phyloP scores from a whole-genome alignment of 495 filamentous ascomycete species.

The Hypomontagnella monticulosa region DNA sequence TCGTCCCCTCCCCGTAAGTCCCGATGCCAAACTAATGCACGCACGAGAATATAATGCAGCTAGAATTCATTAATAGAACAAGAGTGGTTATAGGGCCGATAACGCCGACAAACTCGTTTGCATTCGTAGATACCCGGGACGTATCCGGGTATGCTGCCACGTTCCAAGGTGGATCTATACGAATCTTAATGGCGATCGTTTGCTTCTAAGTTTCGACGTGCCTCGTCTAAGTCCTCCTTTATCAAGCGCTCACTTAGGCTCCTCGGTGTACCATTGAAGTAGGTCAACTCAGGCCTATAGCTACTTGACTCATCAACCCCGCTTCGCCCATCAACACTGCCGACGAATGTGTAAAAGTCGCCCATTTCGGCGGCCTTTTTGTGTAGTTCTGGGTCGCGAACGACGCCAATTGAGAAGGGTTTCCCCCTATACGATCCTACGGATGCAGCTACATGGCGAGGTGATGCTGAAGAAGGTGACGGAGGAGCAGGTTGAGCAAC shows the following conservation, averaged over 20 bases:
- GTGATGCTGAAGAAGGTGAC: constrained; percentile 22
- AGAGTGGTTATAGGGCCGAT: constrained; percentile 4
- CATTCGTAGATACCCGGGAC: neutral
- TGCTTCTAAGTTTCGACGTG: constrained; percentile 28
- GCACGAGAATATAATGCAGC: constrained; percentile 17
- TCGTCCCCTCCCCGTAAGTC: neutral
- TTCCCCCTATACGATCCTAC: constrained; percentile 57
- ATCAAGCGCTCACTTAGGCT: constrained; percentile 57
- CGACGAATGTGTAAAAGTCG: constrained; percentile 56
- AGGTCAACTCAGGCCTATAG: constrained; percentile 50
- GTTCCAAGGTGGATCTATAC: neutral
- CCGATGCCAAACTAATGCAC: constrained; percentile 15
- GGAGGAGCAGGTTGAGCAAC: constrained; percentile 34
- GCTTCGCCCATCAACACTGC: constrained; percentile 55
- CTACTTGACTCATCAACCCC: constrained; percentile 53
- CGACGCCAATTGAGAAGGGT: constrained; percentile 47
- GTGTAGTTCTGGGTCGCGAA: constrained; percentile 53
- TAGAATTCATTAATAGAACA: constrained; percentile 22
- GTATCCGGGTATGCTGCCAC: neutral
- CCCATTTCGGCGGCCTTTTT: constrained; percentile 57
- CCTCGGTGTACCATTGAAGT: constrained; percentile 46
- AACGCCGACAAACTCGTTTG: neutral
- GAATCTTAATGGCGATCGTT: constrained; percentile 18
- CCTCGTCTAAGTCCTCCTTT: constrained; percentile 49
- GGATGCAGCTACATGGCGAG: constrained; percentile 36